phyloP scores from a whole-genome alignment of 805 yeast species.

The Yarrowia keelungensis region DNA sequence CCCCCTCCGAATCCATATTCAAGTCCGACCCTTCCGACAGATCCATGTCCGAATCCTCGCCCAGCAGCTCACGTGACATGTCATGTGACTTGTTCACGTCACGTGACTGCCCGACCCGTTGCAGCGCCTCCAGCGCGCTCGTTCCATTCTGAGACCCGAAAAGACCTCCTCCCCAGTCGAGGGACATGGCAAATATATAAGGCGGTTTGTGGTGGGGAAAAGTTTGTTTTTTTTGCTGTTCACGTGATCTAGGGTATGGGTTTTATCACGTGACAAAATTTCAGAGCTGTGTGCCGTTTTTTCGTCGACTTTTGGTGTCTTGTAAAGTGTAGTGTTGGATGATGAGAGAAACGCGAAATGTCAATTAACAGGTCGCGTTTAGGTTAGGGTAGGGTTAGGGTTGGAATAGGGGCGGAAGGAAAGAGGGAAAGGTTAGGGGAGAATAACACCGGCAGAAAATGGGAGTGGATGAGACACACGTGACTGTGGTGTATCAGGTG shows the following conservation, averaged over 20 bases:
- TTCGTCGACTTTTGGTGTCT: background rate
- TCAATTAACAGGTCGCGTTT: constrained; percentile 20
- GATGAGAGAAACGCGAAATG: background rate
- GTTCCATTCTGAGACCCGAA: background rate
- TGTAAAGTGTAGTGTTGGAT: background rate
- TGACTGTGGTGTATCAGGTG: too few species aligned
- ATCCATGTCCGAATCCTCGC: background rate
- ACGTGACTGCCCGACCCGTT: constrained; percentile 7
- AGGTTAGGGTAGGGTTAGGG: background rate
- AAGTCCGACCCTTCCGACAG: background rate
- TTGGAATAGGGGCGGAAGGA: too few species aligned
- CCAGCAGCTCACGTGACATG: too few species aligned
- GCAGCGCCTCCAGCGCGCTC: constrained; percentile 15
- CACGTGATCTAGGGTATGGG: background rate
- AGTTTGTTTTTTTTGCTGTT: too few species aligned
- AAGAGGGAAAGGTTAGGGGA: too few species aligned
- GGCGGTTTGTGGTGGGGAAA: too few species aligned
- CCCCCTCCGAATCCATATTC: too few species aligned
- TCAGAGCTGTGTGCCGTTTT: background rate
- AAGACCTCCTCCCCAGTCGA: constrained; percentile 32
- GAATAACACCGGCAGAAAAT: too few species aligned
- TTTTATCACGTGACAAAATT: background rate
- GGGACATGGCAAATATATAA: background rate
- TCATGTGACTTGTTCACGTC: background rate
- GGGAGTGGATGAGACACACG: too few species aligned